Evolutionary conservation across 352 stramenopile genomes (phyloP), one percentile per base, ranked within the genome.

Genomic region (Pythium apleroticum): DNA sequence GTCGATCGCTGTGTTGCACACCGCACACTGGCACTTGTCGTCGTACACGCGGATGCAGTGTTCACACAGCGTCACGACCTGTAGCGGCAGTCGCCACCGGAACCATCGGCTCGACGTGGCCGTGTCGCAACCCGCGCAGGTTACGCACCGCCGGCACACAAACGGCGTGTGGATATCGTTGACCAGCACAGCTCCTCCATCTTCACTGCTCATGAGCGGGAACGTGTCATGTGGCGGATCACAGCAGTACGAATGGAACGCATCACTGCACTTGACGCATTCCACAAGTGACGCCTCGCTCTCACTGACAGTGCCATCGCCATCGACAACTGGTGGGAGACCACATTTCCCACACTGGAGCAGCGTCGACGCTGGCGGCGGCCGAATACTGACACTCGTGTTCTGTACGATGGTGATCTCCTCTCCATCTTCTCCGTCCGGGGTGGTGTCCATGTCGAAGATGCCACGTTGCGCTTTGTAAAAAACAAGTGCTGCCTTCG

Each of bases 201-300:
- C 76, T 19, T 91, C 81, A 43, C 73, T 67, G 11, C 76, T 86
- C 15, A 88, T 46, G 12, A 93, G 63, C 12, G 84, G 81, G 19
- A 84, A 81, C 7, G 68, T 65, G 5, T 83, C 74, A 61, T 91
- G 72, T 6, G 88, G 88, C 4, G 86, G 86, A 60, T 94, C 84
- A 48, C 84, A 92, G 52, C 88, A 96, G n/a, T 78, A 84, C 1
- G 62, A 46, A 65, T 96, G 88, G 28, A 85, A 95, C 1, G 63
- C 57, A 12, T 67, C 60, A 6, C 72, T 27, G 53, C 88, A 96
- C 27, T 81, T 78, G 10, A 69, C 57, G 33, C 88, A 96, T 27
- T 63, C 53, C 17, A 93, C 68, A 25, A 95, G 64, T 14, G 56
- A 46, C 30, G 25, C 28, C 4, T 56, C 49, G 33, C 20, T 25